Base-by-base conservation (phyloP, 176 grass and related monocot species). In the Bothriochloa decipiens region DNA sequence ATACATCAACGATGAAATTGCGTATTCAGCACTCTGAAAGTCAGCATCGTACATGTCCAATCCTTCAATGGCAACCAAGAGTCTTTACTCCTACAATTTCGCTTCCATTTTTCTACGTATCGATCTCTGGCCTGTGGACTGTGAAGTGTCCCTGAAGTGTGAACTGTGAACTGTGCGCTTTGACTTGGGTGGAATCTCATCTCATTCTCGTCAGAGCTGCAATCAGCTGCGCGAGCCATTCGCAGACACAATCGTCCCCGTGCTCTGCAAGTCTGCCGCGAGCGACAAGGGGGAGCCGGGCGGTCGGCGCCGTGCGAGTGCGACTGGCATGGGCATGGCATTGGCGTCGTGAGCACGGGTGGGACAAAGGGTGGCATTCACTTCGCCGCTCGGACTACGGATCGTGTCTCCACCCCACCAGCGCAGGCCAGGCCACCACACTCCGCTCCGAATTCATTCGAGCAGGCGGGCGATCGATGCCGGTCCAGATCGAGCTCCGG, bases 181-280 rank as follows among this genome's bases (percentile, higher is more conserved):
- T 62, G 82, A 85, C 49, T 68, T 52, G 14, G 15, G 58, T 57
- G 52, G 52, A 27, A 32, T 67, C 86, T 8, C 42, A 32, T 67
- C 86, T 8, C 42, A 35, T 15, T 57, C 7, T 57, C 53, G 53
- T 22, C 53, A 57, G 53, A 57, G 53, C 25, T 17, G 63, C 63
- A 65, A 68, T 22, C 65, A 69, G 35, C 35, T 25, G 26, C 35
- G 33, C 12, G 77, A 66, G 35, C 35, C 68, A 46, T 25, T 71
- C 65, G 11, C 29, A 3, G 40, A 57, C 29, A 2, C n/a, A n/a
- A n/a, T 68, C 72, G 73, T 7, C 0, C 22, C 33, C 9, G 23
- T 33, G 36, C 37, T 23, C 40, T 18, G 87, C 69, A 17, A 55
- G 12, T 27, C 15, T 52, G 47, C 47, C 15, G 14, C 69, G 1